Base-by-base conservation (phyloP, 805 yeast genomes). In the Candida bentonensis region DNA sequence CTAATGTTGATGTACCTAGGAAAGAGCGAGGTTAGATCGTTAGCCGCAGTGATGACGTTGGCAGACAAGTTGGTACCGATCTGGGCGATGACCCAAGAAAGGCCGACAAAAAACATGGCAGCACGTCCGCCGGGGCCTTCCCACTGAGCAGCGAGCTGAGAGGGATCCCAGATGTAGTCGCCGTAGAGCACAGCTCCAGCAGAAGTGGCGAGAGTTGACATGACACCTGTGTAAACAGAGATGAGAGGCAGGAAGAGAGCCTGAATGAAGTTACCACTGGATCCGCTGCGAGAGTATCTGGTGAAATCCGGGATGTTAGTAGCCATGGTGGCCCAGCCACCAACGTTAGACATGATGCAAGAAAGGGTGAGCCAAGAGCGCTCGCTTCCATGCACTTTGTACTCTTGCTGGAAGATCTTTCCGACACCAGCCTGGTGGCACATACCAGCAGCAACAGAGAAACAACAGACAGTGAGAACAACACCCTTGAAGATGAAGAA, bases 221-320 rank as follows among this genome's bases (percentile, higher is more conserved):
- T 78, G 53, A 85, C 68, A 7, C 88, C 78, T 26, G 94, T 84
- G 47, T 83, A 54, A 2, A 85, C 79, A 62, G 82, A 83, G 54
- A 82, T 74, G 21, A 80, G 46, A 30, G 94, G 94, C 47, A 85
- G 74, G 3, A 86, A 66, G 30, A 79, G 55, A 9, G 49, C 48
- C 59, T 77, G 83, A 1, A 82, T 69, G 56, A 67, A 65, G 15
- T 67, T 55, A 5, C 79, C 70, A 21, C 76, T 67, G 39, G 53
- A 59, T 44, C 70, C 67, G 21, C 76, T 76, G 50, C 69, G 72
- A 13, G 89, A 79, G 64, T 82, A 78, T 62, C 95, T 74, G 22
- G 94, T 72, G 60, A 84, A 84, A 67, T 84, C 95, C 1, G 94
- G 89, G 17, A 87, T 82, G 63, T 84, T 84, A 41, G 55, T 53